A percentile compares a stretch with the other conserved stretches of the same genome.
phyloP scores from a whole-genome alignment of 2,329 filamentous ascomycete species.

The Claviceps sp. region DNA sequence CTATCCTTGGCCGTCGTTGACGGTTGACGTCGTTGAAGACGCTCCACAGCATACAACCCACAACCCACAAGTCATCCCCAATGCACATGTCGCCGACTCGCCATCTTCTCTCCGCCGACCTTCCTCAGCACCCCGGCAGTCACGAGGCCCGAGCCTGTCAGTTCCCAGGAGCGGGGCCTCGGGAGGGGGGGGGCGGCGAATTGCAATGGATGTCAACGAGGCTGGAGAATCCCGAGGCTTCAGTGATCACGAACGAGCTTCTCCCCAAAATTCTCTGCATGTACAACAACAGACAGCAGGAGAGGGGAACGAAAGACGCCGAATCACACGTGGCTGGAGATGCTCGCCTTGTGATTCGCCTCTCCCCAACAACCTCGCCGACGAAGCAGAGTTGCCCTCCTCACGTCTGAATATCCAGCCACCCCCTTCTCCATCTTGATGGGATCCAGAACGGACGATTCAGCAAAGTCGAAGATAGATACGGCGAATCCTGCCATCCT shows the following conservation, averaged over 20 bases:
- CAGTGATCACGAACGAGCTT: neutral
- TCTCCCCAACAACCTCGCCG: too few relatives aligned
- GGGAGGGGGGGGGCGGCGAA: neutral
- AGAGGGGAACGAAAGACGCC: neutral
- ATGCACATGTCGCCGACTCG: neutral
- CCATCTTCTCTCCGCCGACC: neutral
- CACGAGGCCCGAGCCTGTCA: constrained; percentile 4
- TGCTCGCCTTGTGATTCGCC: too few relatives aligned
- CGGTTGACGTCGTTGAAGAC: neutral
- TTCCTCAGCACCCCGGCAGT: neutral
- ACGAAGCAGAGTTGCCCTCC: too few relatives aligned
- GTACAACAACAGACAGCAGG: neutral
- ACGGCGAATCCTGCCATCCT: neutral
- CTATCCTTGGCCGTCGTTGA: neutral
- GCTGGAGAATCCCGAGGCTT: neutral
- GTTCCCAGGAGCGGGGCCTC: neutral
- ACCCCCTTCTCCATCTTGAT: neutral
- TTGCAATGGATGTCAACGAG: neutral
- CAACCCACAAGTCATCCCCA: too few relatives aligned
- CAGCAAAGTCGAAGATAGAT: neutral
- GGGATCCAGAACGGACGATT: neutral
- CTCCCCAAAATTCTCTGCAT: neutral
- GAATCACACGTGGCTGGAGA: neutral
- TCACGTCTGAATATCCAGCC: neutral
- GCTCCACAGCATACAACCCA: neutral